These are phyloP conservation scores for Phalaenopsis aphrodite DNA, from an alignment of 106 monocot genomes.

Conservation along the genomic window DNA sequence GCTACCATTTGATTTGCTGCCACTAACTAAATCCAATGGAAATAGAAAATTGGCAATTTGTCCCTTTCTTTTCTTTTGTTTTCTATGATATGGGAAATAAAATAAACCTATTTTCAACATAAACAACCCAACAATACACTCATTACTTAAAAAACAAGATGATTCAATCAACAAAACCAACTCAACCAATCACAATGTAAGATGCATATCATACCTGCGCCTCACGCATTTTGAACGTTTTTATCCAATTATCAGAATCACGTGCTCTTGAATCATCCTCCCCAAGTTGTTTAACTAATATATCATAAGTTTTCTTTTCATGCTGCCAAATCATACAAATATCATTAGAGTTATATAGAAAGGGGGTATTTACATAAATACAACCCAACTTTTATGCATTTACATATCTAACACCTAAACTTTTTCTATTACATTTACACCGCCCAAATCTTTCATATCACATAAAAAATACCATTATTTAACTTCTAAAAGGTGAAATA, in stretches of 20 bases:
- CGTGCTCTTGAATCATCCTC: constrained; percentile 81
- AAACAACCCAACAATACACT: background rate
- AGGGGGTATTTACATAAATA: too few species aligned
- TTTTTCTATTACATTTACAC: too few species aligned
- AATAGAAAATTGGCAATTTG: too few species aligned
- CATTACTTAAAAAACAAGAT: background rate
- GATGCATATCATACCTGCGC: constrained; percentile 46
- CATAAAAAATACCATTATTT: too few species aligned
- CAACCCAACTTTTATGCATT: too few species aligned
- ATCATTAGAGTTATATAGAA: background rate
- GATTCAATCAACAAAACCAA: too few species aligned
- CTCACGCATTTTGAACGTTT: constrained; percentile 83
- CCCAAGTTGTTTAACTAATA: constrained; percentile 91
- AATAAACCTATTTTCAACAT: background rate
- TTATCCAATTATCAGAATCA: constrained; percentile 93
- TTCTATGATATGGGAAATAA: background rate
- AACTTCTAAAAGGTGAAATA: too few species aligned
- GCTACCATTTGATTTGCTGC: too few species aligned
- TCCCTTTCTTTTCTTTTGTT: too few species aligned
- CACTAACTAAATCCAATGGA: too few species aligned
- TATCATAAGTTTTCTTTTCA: constrained; percentile 91
- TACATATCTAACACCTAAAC: too few species aligned
- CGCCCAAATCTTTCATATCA: too few species aligned
- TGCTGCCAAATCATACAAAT: constrained; percentile 39
- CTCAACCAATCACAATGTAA: background rate